Evolutionary conservation across 805 yeast species (phyloP), one percentile per base, ranked within the genome.

Genomic region (Starmerella apis): DNA sequence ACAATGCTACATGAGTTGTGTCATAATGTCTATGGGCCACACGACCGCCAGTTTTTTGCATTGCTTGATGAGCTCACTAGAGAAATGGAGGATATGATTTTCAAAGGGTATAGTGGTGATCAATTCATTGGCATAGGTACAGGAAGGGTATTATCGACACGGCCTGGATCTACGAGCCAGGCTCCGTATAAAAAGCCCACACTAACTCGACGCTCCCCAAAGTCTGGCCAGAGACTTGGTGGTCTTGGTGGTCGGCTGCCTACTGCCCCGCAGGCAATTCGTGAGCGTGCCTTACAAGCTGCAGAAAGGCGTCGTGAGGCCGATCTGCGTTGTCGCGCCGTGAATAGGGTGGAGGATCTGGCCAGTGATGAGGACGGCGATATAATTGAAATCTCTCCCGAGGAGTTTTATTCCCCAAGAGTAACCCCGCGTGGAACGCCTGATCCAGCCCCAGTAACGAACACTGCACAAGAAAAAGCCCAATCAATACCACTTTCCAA

Each of bases 1-100:
- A 86, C 95, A 0, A 76, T 87, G 79, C 68, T 90, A 4, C 97
- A 90, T 65, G 97, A 90, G 63, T 70, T 90, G 37, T 76, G 86
- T 1, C 97, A 90, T 63, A 88, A 86, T 63, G 62, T 71, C 19
- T 69, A 69, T 59, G 95, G 96, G 0, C 83, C 94, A 0, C 97
- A 90, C 62, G 82, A 90, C 67, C 74, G 68, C 2, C 67, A 66
- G 51, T 90, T 90, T 61, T 85, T 85, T 62, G 68, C 68, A 46
- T 72, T 73, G 46, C 64, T 86, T 55, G 90, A 83, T 48, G 78
- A 75, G 52, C 68, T 83, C 36, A 76, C 74, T 50, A 68, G 68
- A 5, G 82, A 59, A 78, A 67, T 61, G 65, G 71, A 65, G 41
- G 57, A 49, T 2, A 54, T 66, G 41, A 52, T 66, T 35, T 66